Conservation (phyloP, 1,284 basidiomycete species). For the Mycosarcoma maydis region DNA sequence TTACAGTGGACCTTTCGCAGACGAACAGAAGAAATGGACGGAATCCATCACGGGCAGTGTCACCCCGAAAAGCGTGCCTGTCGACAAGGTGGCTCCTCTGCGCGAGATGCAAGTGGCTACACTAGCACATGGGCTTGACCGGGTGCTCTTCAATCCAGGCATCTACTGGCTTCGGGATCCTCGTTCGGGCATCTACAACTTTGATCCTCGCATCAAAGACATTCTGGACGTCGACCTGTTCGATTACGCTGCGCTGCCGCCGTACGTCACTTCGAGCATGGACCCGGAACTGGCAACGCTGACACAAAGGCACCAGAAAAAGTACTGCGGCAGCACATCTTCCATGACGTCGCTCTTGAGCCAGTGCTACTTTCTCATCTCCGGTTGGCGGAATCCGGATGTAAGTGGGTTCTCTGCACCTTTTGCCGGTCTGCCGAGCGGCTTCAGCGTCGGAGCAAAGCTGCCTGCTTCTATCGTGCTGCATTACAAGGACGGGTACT, state of each 20-base stretch:
- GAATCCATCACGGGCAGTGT: constrained; percentile 39
- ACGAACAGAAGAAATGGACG: constrained; percentile 20
- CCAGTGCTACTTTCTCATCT: constrained; percentile 81
- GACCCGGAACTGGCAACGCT: constrained; percentile 79
- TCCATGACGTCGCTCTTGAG: constrained; percentile 83
- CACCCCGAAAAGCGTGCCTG: constrained; percentile 10
- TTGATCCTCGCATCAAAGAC: constrained; percentile 75
- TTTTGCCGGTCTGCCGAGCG: constrained; percentile 74
- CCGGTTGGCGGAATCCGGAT: constrained; percentile 64
- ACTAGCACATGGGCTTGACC: constrained; percentile 80
- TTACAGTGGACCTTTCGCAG: constrained; percentile 26
- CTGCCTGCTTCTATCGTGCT: constrained; percentile 80
- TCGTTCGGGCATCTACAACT: constrained; percentile 86
- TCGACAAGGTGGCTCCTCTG: constrained; percentile 52
- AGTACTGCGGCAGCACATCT: constrained; percentile 89
- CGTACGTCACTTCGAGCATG: constrained; percentile 82
- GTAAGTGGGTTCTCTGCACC: constrained; percentile 62
- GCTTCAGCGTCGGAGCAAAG: constrained; percentile 82
- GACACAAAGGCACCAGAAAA: constrained; percentile 73
- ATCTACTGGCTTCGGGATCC: constrained; percentile 90
- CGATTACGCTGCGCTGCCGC: constrained; percentile 81
- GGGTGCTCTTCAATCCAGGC: constrained; percentile 74
- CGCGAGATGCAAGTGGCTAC: constrained; percentile 72
- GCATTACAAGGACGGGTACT: constrained; percentile 71
- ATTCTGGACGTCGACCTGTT: constrained; percentile 87